A percentile compares a stretch with the other conserved stretches of the same genome.
Evolutionary conservation across 2,329 filamentous ascomycete genomes (phyloP).

Genomic region (Venturia effusa): DNA sequence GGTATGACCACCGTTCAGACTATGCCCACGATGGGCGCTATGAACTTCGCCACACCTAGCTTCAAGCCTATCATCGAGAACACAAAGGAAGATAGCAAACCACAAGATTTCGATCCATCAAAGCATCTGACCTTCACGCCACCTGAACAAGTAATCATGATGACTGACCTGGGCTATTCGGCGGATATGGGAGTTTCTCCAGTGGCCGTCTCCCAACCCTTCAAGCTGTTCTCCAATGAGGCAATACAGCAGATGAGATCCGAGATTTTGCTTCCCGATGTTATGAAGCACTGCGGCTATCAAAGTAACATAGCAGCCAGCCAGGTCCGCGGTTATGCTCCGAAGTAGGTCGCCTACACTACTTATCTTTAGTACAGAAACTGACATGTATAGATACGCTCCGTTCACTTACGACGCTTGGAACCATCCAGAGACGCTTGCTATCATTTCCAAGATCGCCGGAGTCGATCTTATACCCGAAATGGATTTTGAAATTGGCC

Average conservation of each 20-base stretch:
- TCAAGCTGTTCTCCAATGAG: constrained; percentile 50
- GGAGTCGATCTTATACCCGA: constrained; percentile 47
- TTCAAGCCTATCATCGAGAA: constrained; percentile 25
- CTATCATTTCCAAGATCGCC: constrained; percentile 44
- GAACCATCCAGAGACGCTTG: constrained; percentile 44
- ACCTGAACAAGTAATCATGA: constrained; percentile 43
- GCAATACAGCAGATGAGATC: constrained; percentile 51
- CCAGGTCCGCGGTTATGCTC: constrained; percentile 45
- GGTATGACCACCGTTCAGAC: constrained; percentile 10
- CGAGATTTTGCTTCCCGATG: constrained; percentile 46
- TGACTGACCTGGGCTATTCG: constrained; percentile 50
- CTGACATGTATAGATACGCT: constrained; percentile 36
- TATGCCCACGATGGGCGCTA: constrained; percentile 15
- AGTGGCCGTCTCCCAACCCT: constrained; percentile 54
- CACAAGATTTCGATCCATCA: constrained; percentile 39
- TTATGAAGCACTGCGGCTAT: constrained; percentile 46
- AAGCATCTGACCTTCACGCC: constrained; percentile 45
- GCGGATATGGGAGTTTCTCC: constrained; percentile 48
- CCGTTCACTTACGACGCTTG: constrained; percentile 55
- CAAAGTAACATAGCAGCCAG: constrained; percentile 48
- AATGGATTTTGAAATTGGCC: constrained; percentile 47
- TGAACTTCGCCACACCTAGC: constrained; percentile 13
- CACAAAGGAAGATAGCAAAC: constrained; percentile 2
- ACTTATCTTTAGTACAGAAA: constrained; percentile 10
- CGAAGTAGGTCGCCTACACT: constrained; percentile 35